phyloP scores from a whole-genome alignment of 2,329 filamentous ascomycete genomes.

The Hortaea werneckii region DNA sequence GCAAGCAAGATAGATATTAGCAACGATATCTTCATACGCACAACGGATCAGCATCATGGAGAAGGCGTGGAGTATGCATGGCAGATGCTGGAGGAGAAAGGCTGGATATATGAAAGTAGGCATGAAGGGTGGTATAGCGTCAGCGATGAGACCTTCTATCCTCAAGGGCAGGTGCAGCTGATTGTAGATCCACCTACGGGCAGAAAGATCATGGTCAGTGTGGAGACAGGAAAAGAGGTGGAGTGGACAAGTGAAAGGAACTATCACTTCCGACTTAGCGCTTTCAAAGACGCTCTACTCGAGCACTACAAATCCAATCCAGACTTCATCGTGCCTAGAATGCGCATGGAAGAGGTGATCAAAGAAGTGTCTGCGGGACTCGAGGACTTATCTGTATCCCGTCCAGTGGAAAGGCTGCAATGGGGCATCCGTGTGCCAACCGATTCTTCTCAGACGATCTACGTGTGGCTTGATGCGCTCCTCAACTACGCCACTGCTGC shows the following conservation, averaged over 20 bases:
- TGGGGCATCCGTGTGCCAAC: constrained; percentile 89
- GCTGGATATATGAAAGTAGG: constrained; percentile 72
- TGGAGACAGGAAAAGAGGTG: constrained; percentile 83
- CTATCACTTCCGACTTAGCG: constrained; percentile 87
- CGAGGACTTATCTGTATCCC: constrained; percentile 79
- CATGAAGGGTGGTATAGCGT: constrained; percentile 97
- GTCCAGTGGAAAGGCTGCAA: constrained; percentile 62
- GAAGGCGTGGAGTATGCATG: constrained; percentile 85
- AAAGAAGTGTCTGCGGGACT: constrained; percentile 67
- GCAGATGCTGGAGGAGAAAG: constrained; percentile 64
- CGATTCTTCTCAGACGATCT: constrained; percentile 80
- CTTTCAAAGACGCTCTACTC: constrained; percentile 67
- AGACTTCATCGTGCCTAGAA: constrained; percentile 61
- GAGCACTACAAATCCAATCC: constrained; percentile 71
- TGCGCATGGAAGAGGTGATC: constrained; percentile 69
- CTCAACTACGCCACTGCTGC: constrained; percentile 87
- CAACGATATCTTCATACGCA: constrained; percentile 84
- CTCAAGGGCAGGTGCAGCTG: constrained; percentile 61
- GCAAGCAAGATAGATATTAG: constrained; percentile 59
- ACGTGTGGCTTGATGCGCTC: constrained; percentile 95
- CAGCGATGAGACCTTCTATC: constrained; percentile 94
- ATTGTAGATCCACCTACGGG: constrained; percentile 72
- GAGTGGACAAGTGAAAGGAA: constrained; percentile 91
- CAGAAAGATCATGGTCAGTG: constrained; percentile 62
- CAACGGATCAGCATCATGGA: constrained; percentile 72